These are phyloP conservation scores for Pseudogymnoascus sp. DNA, from an alignment of 2,329 filamentous ascomycete species.

Conservation along the genomic window DNA sequence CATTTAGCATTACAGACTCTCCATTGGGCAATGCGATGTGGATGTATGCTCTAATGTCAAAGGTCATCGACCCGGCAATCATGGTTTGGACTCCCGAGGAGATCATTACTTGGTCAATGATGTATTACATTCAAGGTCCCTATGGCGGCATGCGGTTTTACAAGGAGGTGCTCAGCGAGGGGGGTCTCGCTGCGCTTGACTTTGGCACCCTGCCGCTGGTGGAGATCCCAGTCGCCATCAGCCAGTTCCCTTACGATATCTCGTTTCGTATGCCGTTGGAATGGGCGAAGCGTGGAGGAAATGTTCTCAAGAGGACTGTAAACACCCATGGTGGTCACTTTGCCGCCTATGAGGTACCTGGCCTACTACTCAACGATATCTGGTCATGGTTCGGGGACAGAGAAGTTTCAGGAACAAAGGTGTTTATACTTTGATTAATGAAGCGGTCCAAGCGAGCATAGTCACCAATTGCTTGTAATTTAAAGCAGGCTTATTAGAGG, in stretches of 20 bases:
- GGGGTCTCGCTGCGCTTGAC: conserved; percentile 21
- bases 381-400: conserved; percentile 15
- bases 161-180: conserved; percentile 14
- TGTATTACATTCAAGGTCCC: conserved; percentile 21
- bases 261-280: conserved; percentile 15
- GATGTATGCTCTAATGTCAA: conserved; percentile 21
- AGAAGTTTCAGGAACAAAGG: conserved; percentile 11
- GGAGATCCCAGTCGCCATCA: conserved; percentile 40
- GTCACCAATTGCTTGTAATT: too few species aligned
- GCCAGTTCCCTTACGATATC: conserved; percentile 35
- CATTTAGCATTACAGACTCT: conserved; percentile 27
- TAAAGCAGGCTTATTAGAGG: too few species aligned
- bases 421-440: background rate
- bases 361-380: conserved; percentile 14
- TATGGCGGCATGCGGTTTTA: conserved; percentile 18
- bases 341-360: conserved; percentile 13
- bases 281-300: conserved; percentile 14
- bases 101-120: conserved; percentile 22
- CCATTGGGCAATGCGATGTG: conserved; percentile 28
- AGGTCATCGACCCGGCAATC: background rate
- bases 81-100: conserved; percentile 17
- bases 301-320: conserved; percentile 5
- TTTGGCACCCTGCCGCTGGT: conserved; percentile 23
- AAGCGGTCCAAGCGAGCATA: background rate
- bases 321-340: conserved; percentile 16